Evolutionary conservation across 2,329 filamentous ascomycete species (phyloP), one percentile per base, ranked within the genome.

Genomic region (Sporothrix brasiliensis): DNA sequence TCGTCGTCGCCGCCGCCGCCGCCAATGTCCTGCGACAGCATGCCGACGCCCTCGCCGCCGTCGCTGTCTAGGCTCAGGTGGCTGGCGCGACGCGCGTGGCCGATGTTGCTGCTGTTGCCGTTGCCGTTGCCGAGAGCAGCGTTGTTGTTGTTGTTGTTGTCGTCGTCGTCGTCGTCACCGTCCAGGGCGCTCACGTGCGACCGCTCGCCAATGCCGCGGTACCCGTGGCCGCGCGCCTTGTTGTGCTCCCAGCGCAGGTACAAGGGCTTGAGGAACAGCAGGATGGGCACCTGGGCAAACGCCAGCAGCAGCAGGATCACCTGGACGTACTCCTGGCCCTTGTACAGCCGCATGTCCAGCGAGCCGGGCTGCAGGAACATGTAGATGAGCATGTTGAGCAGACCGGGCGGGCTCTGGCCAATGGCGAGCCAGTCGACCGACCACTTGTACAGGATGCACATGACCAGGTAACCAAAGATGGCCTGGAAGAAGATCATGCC

Each of bases 401-500:
- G 85, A 77, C 93, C 93, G 2, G 96, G 95, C 1, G 96, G 92
- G 73, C 88, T 86, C 75, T 86, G 79, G 53, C 85, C 88, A 54
- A 85, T 86, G 13, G 85, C 88, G 63, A 79, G 76, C 95, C 95
- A 99, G 80, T 99, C 90, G 50, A 97, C 86, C 11, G 87, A 91
- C 95, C 96, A 99, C 83, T 99, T 99, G 86, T 96, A 98, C 76
- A 99, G 83, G 77, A 99, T 97, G 77, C 92, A 93, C 77, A 97
- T 84, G 63, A 97, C 92, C 21, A 99, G 88, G 79, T 99, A 99
- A 67, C 95, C 95, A 75, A 99, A 99, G 79, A 99, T 99, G 74
- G 93, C 89, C 83, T 99, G 96, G 88, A 99, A 98, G 84, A 99
- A 99, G 77, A 99, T 93, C 94, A 99, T 97, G 68, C 95, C 94